phyloP scores from a whole-genome alignment of 176 grass and related monocot species.

The Phyllostachys edulis region DNA sequence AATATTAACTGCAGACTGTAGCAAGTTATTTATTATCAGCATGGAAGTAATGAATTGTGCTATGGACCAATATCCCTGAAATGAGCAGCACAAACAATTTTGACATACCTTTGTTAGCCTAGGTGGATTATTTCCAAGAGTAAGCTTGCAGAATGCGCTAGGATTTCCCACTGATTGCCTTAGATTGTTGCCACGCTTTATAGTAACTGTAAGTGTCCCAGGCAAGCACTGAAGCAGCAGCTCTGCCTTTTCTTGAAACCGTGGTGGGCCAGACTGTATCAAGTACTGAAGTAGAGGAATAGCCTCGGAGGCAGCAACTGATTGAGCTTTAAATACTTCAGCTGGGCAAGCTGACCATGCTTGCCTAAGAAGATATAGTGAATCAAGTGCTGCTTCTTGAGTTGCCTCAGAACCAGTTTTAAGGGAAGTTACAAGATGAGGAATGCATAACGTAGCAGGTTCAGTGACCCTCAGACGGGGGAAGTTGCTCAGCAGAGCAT shows the following conservation, averaged over 20 bases:
- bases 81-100: constrained; percentile 15
- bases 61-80: constrained; percentile 29
- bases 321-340: constrained; percentile 98
- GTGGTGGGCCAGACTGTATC: constrained; percentile 96
- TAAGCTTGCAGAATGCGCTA: constrained; percentile 96
- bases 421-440: constrained; percentile 91
- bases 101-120: constrained; percentile 83
- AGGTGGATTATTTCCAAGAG: constrained; percentile 89
- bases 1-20: constrained; percentile 8
- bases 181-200: constrained; percentile 95
- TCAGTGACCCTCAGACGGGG: constrained; percentile 96
- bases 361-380: constrained; percentile 95
- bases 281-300: constrained; percentile 98
- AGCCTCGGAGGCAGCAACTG: constrained; percentile 89
- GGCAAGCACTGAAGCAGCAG: constrained; percentile 93
- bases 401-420: constrained; percentile 95
- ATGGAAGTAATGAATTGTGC: background rate
- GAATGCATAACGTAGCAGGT: constrained; percentile 89
- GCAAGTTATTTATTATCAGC: constrained; percentile 8
- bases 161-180: constrained; percentile 95
- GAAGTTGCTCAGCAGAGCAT: constrained; percentile 89
- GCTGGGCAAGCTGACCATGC: constrained; percentile 91
- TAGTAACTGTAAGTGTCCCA: constrained; percentile 92
- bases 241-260: constrained; percentile 97
- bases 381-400: constrained; percentile 97